These are phyloP conservation scores for Gynochthodes officinalis DNA, from an alignment of 257 asterid species.

Conservation along the genomic window DNA sequence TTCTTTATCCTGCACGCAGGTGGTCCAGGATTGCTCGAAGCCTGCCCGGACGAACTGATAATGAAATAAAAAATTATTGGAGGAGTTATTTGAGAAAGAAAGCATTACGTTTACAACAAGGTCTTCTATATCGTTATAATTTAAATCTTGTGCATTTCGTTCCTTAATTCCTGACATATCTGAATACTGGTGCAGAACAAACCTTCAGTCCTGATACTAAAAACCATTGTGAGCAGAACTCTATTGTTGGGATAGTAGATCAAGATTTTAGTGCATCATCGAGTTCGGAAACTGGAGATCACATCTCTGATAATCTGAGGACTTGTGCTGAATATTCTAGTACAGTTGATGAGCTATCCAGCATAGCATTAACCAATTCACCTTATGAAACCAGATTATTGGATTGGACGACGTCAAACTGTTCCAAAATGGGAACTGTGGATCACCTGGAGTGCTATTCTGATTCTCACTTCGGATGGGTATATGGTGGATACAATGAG, in stretches of 20 bases:
- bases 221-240: slow-evolving; percentile 1
- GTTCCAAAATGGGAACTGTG: not conserved
- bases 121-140: not conserved
- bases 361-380: slow-evolving; percentile 17
- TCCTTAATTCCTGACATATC: not conserved
- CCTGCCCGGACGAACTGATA: slow-evolving; percentile 80
- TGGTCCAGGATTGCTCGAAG: slow-evolving; percentile 74
- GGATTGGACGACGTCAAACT: slow-evolving; percentile 27
- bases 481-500: not conserved
- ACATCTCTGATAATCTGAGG: slow-evolving; percentile 1
- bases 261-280: slow-evolving; percentile 13
- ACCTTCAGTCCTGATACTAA: not conserved
- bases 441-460: not conserved
- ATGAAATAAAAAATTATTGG: slow-evolving; percentile 80
- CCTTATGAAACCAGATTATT: slow-evolving; percentile 25
- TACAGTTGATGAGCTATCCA: slow-evolving; percentile 19
- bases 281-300: slow-evolving; percentile 14
- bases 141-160: not conserved
- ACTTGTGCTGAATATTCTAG: slow-evolving; percentile 16
- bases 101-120: slow-evolving; percentile 11
- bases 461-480: not conserved
- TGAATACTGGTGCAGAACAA: slow-evolving; percentile 9
- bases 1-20: slow-evolving; percentile 26
- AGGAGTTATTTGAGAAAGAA: slow-evolving; percentile 56
- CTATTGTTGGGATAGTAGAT: not conserved